Conservation (phyloP, 2,329 filamentous ascomycete genomes). For the Neofusicoccum kwambonambiense region DNA sequence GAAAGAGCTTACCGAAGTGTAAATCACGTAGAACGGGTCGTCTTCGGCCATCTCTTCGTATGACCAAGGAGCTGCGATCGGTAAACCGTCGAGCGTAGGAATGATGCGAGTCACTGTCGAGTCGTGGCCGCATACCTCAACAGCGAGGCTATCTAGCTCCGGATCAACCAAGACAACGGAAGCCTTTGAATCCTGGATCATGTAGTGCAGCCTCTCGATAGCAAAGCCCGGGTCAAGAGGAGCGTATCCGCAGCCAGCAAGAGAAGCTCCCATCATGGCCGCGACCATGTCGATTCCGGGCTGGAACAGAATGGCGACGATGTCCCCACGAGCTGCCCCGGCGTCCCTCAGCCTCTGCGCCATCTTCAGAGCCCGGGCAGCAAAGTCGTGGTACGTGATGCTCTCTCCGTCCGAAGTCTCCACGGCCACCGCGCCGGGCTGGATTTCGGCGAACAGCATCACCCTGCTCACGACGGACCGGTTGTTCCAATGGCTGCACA, state of each 20-base stretch:
- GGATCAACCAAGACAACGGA: neutral
- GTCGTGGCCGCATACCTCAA: neutral
- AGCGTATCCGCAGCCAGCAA: conserved; percentile 21
- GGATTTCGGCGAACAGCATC: conserved; percentile 18
- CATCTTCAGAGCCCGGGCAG: conserved; percentile 21
- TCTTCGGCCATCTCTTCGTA: neutral
- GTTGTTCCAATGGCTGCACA: conserved; percentile 23
- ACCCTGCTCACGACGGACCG: conserved; percentile 21
- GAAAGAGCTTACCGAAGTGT: conserved; percentile 5
- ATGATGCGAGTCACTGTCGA: neutral
- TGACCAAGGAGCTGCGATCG: neutral
- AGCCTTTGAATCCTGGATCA: conserved; percentile 16
- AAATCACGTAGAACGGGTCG: conserved; percentile 12
- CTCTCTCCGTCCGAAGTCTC: conserved; percentile 23
- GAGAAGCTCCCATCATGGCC: conserved; percentile 22
- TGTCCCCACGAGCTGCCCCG: conserved; percentile 19
- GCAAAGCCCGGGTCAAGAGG: conserved; percentile 26
- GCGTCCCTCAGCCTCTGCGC: conserved; percentile 19
- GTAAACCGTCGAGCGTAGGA: neutral
- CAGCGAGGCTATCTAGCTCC: neutral
- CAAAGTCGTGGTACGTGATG: conserved; percentile 23
- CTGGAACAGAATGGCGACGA: conserved; percentile 23
- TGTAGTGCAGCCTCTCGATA: conserved; percentile 24
- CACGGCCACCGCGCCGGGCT: conserved; percentile 23
- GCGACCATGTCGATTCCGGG: conserved; percentile 24